Evolutionary conservation across 768 basidiomycete species (phyloP).

Genomic region (Rhodotorula babjevae): DNA sequence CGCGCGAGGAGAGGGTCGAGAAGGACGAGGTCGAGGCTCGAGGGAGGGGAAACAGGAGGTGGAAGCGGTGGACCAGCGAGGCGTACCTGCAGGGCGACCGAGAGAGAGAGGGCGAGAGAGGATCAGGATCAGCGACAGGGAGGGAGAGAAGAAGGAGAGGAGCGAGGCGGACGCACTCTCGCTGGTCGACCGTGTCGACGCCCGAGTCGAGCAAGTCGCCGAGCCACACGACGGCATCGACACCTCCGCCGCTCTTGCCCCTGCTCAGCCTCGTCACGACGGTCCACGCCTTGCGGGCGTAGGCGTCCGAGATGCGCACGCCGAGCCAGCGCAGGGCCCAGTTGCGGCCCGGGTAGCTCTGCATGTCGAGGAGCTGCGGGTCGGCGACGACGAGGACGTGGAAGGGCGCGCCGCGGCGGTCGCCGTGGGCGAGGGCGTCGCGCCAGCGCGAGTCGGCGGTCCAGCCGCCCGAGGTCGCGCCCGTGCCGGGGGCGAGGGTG

Average conservation of each 20-base stretch:
- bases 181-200: slow-evolving; percentile 58
- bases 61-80: slow-evolving; percentile 63
- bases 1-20: slow-evolving; percentile 8
- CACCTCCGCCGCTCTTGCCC: slow-evolving; percentile 57
- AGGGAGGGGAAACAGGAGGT: slow-evolving; percentile 51
- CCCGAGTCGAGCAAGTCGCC: slow-evolving; percentile 93
- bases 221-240: slow-evolving; percentile 72
- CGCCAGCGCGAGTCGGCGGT: background rate
- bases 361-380: slow-evolving; percentile 74
- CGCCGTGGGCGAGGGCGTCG: background rate
- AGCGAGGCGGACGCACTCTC: slow-evolving; percentile 58
- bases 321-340: slow-evolving; percentile 58
- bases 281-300: slow-evolving; percentile 79
- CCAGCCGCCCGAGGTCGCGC: background rate
- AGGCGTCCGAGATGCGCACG: slow-evolving; percentile 68
- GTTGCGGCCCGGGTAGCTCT: slow-evolving; percentile 64
- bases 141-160: background rate
- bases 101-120: background rate
- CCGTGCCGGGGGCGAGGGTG: too few species aligned
- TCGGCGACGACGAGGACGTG: slow-evolving; percentile 81
- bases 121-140: background rate
- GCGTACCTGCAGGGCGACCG: slow-evolving; percentile 61
- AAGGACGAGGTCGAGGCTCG: slow-evolving; percentile 21
- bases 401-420: slow-evolving; percentile 43
- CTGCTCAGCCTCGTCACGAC: slow-evolving; percentile 1